phyloP scores from a whole-genome alignment of 176 grass and related monocot genomes.

The Rhynchospora pubera region DNA sequence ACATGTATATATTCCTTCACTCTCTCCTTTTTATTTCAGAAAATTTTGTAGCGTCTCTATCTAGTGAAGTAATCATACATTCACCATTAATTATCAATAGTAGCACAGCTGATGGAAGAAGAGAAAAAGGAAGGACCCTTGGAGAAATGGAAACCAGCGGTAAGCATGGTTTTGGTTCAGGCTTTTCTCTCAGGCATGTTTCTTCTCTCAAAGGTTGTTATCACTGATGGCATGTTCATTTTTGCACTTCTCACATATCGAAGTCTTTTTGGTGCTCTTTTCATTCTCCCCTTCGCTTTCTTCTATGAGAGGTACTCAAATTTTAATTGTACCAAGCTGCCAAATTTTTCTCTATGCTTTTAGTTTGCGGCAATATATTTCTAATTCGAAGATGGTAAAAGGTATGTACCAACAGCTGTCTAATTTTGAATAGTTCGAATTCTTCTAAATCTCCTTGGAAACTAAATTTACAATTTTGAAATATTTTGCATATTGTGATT shows the following conservation, averaged over 20 bases:
- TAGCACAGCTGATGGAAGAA: not conserved
- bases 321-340: no score
- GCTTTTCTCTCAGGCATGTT: constrained; percentile 35
- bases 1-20: no score
- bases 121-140: not conserved
- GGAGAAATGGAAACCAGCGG: constrained; percentile 23
- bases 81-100: no score
- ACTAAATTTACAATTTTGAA: no score
- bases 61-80: no score
- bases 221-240: constrained; percentile 32
- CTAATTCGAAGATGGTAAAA: no score
- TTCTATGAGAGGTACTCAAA: constrained; percentile 20
- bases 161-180: constrained; percentile 33
- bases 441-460: no score
- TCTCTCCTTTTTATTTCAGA: no score
- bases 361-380: not conserved
- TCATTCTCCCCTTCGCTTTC: constrained; percentile 30
- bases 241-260: constrained; percentile 39
- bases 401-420: no score
- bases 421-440: no score
- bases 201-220: constrained; percentile 35
- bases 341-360: not conserved
- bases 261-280: constrained; percentile 24
- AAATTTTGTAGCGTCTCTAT: no score
- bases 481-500: no score